Conservation (phyloP, 78 protist species). For the Speleostelium caveatum region DNA sequence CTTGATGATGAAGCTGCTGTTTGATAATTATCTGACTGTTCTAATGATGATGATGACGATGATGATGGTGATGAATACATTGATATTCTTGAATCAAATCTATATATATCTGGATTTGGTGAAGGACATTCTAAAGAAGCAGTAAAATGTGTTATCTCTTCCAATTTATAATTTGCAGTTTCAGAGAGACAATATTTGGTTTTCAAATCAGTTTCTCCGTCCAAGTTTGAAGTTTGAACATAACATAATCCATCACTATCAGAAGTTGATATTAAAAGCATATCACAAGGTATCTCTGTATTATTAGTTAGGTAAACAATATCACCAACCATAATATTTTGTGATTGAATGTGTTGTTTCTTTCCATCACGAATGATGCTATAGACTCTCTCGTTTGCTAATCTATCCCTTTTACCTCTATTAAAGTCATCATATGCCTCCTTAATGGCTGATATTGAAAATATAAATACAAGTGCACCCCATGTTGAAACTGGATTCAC, state of each 20-base stretch:
- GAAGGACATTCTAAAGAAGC: conserved; percentile 79
- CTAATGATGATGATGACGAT: conserved; percentile 14
- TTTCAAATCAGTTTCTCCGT: conserved; percentile 94
- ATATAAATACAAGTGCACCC: conserved; percentile 86
- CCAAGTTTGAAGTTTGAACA: conserved; percentile 88
- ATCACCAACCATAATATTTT: conserved; percentile 87
- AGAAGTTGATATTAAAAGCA: conserved; percentile 75
- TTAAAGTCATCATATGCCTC: conserved; percentile 88
- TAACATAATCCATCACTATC: conserved; percentile 29
- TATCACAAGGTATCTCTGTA: conserved; percentile 86
- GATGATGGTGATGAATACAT: conserved; percentile 19
- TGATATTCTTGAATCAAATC: conserved; percentile 73
- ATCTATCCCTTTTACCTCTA: conserved; percentile 75
- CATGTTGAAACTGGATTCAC: conserved; percentile 86
- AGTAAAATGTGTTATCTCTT: background rate
- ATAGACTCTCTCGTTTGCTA: conserved; percentile 76
- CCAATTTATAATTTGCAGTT: conserved; percentile 15
- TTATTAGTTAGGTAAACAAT: conserved; percentile 57
- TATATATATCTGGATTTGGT: conserved; percentile 86
- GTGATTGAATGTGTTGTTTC: conserved; percentile 26
- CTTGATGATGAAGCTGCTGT: background rate
- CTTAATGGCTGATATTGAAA: conserved; percentile 85
- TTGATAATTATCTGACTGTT: background rate
- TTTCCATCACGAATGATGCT: conserved; percentile 10
- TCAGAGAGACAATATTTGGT: conserved; percentile 29